Evolutionary conservation across 495 filamentous ascomycete species (phyloP), one percentile per base, ranked within the genome.

Genomic region (Paragyromitra xinjiangensis): DNA sequence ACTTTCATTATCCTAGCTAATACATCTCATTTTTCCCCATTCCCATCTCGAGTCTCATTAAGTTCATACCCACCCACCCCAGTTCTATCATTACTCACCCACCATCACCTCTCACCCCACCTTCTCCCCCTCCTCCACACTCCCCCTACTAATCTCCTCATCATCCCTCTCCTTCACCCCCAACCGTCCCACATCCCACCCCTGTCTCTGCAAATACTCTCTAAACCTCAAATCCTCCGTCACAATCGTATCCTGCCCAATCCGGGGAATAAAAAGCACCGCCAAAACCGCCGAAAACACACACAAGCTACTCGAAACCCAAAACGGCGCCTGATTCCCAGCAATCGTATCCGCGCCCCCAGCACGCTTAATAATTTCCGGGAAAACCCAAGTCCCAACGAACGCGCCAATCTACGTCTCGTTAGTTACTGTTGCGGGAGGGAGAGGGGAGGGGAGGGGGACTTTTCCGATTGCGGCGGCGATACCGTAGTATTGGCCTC

Each of bases 401-500:
- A 97, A 97, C 7, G 93, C 94, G 19, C 94, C 94, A 61, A 77
- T 55, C 73, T 76, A 16, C 8, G 6, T 40, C 2, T 53, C n/a
- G 12, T 0, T 12, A 6, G 6, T 9, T 34, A 3, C 29, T 3
- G 1, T 3, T 3, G 29, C 14, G 19, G 19, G 12, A 22, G 19
- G 12, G 0, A 14, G 39, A 22, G 7, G 7, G 44, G 3, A 5
- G 34, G 22, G 14, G 42, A 1, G 2, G 8, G 6, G 0, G 11
- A 97, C 88, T 84, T 97, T 97, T 50, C 94, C 93, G 0, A 90
- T 75, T 0, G 94, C 94, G 1, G 94, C 94, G 0, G 94, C 93
- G 67, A 96, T 89, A 12, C 92, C 93, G 83, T 98, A 98, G 85
- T 96, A 98, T 81, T 95, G 93, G 9, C 94, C 94, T 26, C 94